A percentile compares a stretch with the other conserved stretches of the same genome.
Conservation (phyloP, 495 filamentous ascomycete species). For the Hapsidospora chrysogenum region DNA sequence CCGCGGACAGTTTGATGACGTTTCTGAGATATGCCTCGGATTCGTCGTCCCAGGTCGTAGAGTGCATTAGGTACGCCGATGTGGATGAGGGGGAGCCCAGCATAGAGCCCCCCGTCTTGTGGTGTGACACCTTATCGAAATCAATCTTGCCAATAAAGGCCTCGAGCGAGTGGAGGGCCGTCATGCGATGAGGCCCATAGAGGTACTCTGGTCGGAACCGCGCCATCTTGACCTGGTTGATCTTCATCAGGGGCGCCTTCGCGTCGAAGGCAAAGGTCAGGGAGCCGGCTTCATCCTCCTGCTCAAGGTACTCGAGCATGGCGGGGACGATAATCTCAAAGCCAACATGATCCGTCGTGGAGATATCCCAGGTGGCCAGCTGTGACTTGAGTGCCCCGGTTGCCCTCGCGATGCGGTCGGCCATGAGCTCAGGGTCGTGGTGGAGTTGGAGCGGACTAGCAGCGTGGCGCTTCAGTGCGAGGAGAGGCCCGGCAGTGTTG, state of each 20-base stretch:
- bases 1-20: constrained; percentile 1
- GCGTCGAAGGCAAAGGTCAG: neutral
- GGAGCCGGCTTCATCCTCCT: constrained; percentile 1
- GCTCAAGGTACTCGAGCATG: constrained; percentile 1
- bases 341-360: constrained; percentile 4
- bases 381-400: constrained; percentile 1
- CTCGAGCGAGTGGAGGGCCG: constrained; percentile 28
- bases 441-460: constrained; percentile 5
- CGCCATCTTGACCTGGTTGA: constrained; percentile 3
- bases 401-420: constrained; percentile 1
- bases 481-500: constrained; percentile 15
- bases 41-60: constrained; percentile 21
- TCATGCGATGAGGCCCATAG: constrained; percentile 9
- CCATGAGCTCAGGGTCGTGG: neutral
- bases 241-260: neutral
- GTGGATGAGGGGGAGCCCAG: constrained; percentile 33
- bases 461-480: constrained; percentile 9
- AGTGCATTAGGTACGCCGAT: constrained; percentile 27
- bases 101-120: constrained; percentile 24
- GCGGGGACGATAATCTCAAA: constrained; percentile 5
- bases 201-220: constrained; percentile 9
- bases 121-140: constrained; percentile 17
- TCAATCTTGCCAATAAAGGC: constrained; percentile 24
- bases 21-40: constrained; percentile 14
- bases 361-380: neutral